Evolutionary conservation across 1,284 basidiomycete species (phyloP), one percentile per base, ranked within the genome.

Genomic region (Tylopilus sp.): DNA sequence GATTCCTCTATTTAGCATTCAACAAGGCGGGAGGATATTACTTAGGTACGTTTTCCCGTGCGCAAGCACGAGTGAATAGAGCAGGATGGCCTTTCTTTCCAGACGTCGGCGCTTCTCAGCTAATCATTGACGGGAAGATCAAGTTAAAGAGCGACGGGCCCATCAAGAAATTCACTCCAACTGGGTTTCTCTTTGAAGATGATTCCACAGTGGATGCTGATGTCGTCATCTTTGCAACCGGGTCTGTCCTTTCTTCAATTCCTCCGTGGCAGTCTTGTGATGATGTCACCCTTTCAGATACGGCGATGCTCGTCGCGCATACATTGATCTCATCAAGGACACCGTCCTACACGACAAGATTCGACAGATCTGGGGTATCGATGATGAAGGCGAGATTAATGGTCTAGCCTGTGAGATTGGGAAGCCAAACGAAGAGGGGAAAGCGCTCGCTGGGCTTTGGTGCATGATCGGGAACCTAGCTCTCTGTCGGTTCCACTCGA

Each of bases 51-150:
- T 57, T 33, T 15, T 53, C 29, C 17, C 26, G 7, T 33, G 2
- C 39, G 1, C 29, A 17, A n/a, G 15, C 7, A 35, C 9, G 31
- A 14, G 22, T 1, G 10, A 41, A 43, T 28, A 24, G 33, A 39
- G n/a, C 3, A 22, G n/a, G 24, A 3, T 24, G 33, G 20, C 25
- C 3, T 11, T 9, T 17, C 19, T 24, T 9, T 32, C 10, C 74
- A 74, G 85, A 88, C 55, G 80, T 81, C 33, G 89, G 87, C 50
- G 83, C 79, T 22, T 83, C 81, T 53, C 78, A 85, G 63, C 68
- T 82, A 53, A 81, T 91, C 59, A 76, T 82, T 26, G 83, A 88
- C 52, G 82, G 83, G 26, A 83, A 86, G 62, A 89, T 92, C 71
- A 88, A 88, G 66, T 71, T 91, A 44, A 88, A 90, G 70, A 84